Evolutionary conservation across 1,139 yeast species (phyloP), one percentile per base, ranked within the genome.

Genomic region (Suhomyces kunorum): DNA sequence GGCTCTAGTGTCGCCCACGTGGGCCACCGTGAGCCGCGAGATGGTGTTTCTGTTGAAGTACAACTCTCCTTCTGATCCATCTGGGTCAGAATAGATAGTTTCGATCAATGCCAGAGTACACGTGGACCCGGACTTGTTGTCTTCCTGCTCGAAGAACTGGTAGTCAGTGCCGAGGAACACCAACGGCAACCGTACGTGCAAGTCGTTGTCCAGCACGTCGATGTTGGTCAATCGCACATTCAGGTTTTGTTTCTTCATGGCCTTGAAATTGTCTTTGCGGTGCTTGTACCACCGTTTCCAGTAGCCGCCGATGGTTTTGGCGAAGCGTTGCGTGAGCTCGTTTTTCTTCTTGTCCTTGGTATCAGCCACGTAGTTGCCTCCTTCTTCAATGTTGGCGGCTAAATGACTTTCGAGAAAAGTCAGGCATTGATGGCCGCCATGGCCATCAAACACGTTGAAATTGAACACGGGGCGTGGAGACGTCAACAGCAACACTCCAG

Each of bases 1-100:
- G n/a, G 95, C 90, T 48, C 87, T 76, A 3, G 97, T 87, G 58
- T 92, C 98, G 3, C 98, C 98, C n/a, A 90, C 83, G 58, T 92
- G 98, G 1, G 95, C 92, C 16, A 90, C 78, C 1, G 87, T 76
- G 28, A 92, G 63, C 52, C 81, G 81, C 22, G 88, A 74, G 13
- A 86, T 68, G n/a, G 87, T 83, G 17, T 73, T 69, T 14, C 83
- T 77, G 48, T 83, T 80, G 70, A 92, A 92, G 64, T 77, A 89
- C 53, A 76, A 81, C 28, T 68, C 75, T 39, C 56, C 59, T 22
- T 58, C 63, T 8, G 64, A 64, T 38, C 43, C 68, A 62, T 39
- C 59, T 14, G 55, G 56, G 17, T 60, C 65, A 24, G 70, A 53
- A 44, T 64, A 67, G 3, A 78, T 44, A 2, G 81, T 77, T 56